A percentile compares a stretch with the other conserved stretches of the same genome.
Evolutionary conservation across 345 rosid genomes (phyloP).

Genomic region (Brassica incana): DNA sequence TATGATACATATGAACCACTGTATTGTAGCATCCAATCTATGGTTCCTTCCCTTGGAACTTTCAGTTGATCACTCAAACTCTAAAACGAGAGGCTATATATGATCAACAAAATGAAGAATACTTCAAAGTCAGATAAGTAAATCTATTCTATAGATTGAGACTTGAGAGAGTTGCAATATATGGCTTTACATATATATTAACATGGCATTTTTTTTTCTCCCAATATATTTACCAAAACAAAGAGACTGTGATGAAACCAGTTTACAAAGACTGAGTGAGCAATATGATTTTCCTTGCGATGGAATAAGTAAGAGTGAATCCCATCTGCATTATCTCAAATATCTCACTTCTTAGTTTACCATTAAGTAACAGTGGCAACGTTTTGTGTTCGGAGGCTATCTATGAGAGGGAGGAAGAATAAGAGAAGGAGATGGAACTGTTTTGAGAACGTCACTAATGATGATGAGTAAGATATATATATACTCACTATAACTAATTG

Average conservation of each 20-base stretch:
- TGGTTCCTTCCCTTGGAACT: no score
- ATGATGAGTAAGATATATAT: not conserved
- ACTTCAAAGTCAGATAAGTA: no score
- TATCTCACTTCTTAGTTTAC: not conserved
- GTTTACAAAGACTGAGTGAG: not conserved
- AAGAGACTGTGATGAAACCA: not conserved
- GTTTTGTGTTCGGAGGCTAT: not conserved
- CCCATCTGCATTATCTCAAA: not conserved
- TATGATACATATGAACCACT: no score
- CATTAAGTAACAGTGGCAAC: not conserved
- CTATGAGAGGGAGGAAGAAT: not conserved
- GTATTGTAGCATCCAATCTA: no score
- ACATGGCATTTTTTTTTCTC: not conserved
- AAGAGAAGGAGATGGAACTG: not conserved
- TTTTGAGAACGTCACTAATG: not conserved
- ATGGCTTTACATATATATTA: not conserved
- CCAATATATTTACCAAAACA: not conserved
- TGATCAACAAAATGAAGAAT: no score
- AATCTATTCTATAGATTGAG: not conserved
- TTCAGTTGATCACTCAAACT: no score
- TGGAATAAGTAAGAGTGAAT: not conserved
- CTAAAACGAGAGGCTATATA: no score
- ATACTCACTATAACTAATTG: not conserved
- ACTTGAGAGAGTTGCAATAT: not conserved
- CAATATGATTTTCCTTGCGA: not conserved